Evolutionary conservation across 495 filamentous ascomycete genomes (phyloP).

Genomic region (Penicillium herquei): DNA sequence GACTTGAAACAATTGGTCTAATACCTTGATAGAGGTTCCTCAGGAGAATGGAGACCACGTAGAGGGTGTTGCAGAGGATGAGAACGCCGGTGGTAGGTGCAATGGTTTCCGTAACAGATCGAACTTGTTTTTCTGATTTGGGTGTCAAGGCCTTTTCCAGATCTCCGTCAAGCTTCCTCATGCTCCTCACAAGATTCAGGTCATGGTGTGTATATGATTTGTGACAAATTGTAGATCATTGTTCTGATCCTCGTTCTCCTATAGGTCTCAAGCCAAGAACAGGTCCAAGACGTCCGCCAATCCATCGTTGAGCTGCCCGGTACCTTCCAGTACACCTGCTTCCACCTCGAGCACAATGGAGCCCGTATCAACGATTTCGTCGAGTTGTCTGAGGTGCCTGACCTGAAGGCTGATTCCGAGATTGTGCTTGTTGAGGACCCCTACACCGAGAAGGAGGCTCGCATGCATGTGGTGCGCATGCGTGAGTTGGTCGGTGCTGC

Average conservation of each 20-base stretch:
- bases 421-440: conserved; percentile 87
- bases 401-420: conserved; percentile 68
- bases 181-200: conserved; percentile 71
- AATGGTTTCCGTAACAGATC: not conserved
- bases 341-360: conserved; percentile 89
- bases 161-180: conserved; percentile 83
- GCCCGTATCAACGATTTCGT: conserved; percentile 90
- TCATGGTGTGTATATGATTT: conserved; percentile 60
- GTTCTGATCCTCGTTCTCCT: conserved; percentile 10
- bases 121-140: conserved; percentile 13
- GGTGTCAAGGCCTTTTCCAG: conserved; percentile 62
- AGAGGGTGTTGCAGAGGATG: conserved; percentile 39
- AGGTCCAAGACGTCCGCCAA: conserved; percentile 96
- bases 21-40: conserved; percentile 31
- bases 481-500: conserved; percentile 91
- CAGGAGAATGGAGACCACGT: conserved; percentile 39
- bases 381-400: conserved; percentile 88
- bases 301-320: conserved; percentile 92
- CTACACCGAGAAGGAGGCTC: conserved; percentile 97
- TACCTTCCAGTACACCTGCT: conserved; percentile 96
- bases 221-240: not conserved
- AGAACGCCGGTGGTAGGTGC: conserved; percentile 39
- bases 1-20: conserved; percentile 13
- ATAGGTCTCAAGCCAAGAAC: conserved; percentile 88
- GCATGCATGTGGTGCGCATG: conserved; percentile 87